Evolutionary conservation across 345 rosid species (phyloP), one percentile per base, ranked within the genome.

Genomic region (Theobroma cacao): DNA sequence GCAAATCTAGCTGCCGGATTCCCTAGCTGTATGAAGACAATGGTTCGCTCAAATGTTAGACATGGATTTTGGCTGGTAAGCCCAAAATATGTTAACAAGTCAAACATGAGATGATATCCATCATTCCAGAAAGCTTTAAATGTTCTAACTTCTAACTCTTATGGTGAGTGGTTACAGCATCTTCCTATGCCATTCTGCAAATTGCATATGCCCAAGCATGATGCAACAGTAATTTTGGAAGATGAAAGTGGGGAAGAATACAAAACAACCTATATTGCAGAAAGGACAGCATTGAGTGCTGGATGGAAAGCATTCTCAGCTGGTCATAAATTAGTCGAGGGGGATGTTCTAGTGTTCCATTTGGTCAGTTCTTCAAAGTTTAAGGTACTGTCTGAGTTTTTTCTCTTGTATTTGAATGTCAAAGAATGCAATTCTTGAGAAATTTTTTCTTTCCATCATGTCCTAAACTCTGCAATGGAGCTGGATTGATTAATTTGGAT

Each of bases 301-400:
- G 94, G 97, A 36, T 91, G 95, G 95, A 89, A 91, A 83, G 84
- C 84, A 48, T 90, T 90, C 67, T 76, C 90, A n/a, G 70, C 82
- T 78, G 86, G 82, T 56, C 92, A 89, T 66, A 81, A 88, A 8
- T 80, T 90, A 63, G 82, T 84, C 4, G 88, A 89, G 63, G 91
- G 94, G 52, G 95, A 93, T 81, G 92, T 77, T 43, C 18, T 87
- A 22, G 86, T 90, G 61, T 93, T 93, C 85, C 94, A 90, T 58
- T 81, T 90, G 34, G 76, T 88, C 58, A 45, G 31, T 18, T 85
- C 87, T 41, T 81, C 84, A 58, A 82, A 70, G 64, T 91, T 93
- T 74, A 90, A 91, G 92, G 97, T 89, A 66, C 26, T 5, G 28
- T 18, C 58, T 18, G 20, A 53, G n/a, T 72, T 4, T 11, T 24